A percentile compares a stretch with the other conserved stretches of the same genome.
These are phyloP conservation scores for Colletotrichum gigasporum DNA, from an alignment of 2,329 filamentous ascomycete genomes.

Conservation along the genomic window DNA sequence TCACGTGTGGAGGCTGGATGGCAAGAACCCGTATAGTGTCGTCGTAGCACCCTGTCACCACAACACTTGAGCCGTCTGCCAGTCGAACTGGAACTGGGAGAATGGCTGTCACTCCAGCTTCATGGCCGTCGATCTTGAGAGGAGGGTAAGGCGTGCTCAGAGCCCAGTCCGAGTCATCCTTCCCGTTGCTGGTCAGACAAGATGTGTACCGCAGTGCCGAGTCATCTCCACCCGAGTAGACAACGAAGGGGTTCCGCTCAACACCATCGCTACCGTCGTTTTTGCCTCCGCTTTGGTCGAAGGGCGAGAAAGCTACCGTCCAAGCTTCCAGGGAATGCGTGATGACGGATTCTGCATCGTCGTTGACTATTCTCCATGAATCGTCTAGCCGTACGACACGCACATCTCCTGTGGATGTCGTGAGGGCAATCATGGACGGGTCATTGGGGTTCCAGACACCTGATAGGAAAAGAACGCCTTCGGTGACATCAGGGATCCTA, in stretches of 20 bases:
- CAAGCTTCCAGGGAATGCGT: constrained; percentile 75
- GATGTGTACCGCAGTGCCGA: constrained; percentile 63
- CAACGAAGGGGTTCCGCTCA: constrained; percentile 41
- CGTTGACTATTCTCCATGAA: constrained; percentile 47
- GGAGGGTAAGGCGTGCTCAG: constrained; percentile 33
- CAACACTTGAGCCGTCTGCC: constrained; percentile 58
- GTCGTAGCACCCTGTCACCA: constrained; percentile 93
- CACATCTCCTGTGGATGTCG: constrained; percentile 75
- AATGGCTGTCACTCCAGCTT: constrained; percentile 89
- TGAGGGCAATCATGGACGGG: constrained; percentile 69
- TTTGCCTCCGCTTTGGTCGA: constrained; percentile 21
- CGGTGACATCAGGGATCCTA: constrained; percentile 58
- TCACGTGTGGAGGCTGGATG: constrained; percentile 51
- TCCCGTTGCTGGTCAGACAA: constrained; percentile 36
- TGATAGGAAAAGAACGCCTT: constrained; percentile 73
- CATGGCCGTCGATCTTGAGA: constrained; percentile 57
- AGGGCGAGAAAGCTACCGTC: constrained; percentile 70
- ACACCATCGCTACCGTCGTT: background rate
- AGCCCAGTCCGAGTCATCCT: constrained; percentile 5
- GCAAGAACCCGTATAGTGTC: constrained; percentile 78
- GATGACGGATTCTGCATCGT: constrained; percentile 50
- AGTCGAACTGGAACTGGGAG: constrained; percentile 67
- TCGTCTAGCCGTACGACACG: constrained; percentile 60
- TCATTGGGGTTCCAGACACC: constrained; percentile 75
- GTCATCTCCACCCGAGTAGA: constrained; percentile 83